Evolutionary conservation across 768 basidiomycete genomes (phyloP).

Genomic region (Serendipita sp.): DNA sequence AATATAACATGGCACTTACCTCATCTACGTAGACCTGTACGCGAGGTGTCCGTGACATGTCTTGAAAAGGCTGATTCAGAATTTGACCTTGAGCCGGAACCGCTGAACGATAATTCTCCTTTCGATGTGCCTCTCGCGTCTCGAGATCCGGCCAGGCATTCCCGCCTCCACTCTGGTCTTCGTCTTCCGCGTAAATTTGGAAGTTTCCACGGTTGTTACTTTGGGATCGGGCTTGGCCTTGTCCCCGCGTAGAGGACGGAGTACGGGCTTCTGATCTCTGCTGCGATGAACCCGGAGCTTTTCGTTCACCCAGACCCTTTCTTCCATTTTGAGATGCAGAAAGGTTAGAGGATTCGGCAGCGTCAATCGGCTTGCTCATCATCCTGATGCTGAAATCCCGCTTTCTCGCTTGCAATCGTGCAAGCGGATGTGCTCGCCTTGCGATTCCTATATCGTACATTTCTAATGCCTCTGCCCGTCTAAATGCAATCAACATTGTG

Average conservation of each 20-base stretch:
- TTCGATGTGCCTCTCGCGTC: not conserved
- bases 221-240: not conserved
- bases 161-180: not conserved
- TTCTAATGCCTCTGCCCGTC: slow-evolving; percentile 59
- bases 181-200: not conserved
- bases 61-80: not conserved
- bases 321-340: not conserved
- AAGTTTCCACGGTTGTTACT: not conserved
- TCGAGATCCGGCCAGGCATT: slow-evolving; percentile 3
- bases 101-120: slow-evolving; percentile 2
- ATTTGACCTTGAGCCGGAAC: not conserved
- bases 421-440: slow-evolving; percentile 63
- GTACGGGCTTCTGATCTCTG: not conserved
- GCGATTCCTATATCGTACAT: slow-evolving; percentile 72
- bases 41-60: not conserved
- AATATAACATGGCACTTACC: not conserved
- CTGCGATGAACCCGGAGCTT: not conserved
- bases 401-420: slow-evolving; percentile 67
- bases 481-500: slow-evolving; percentile 18
- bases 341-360: not conserved
- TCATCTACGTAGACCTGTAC: slow-evolving; percentile 1
- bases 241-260: slow-evolving; percentile 9
- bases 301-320: not conserved
- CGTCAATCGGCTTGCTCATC: slow-evolving; percentile 19
- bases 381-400: slow-evolving; percentile 52